These are phyloP conservation scores for Austroboletus niveus DNA, from an alignment of 1,284 basidiomycete species.

Conservation along the genomic window DNA sequence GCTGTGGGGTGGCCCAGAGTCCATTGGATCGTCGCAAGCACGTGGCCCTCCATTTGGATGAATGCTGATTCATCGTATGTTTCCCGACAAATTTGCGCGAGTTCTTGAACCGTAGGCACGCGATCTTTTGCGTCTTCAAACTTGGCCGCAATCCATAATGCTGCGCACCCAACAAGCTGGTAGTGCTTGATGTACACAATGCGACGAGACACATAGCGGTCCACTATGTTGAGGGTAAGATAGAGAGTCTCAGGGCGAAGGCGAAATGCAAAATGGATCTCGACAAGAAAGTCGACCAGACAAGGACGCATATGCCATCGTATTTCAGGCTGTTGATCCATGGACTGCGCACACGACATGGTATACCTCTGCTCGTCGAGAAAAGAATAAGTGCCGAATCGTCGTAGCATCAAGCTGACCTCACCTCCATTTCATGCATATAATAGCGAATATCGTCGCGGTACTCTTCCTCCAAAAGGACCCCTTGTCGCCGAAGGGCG, in stretches of 20 bases:
- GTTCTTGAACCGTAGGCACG: slow-evolving; percentile 92
- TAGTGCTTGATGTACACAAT: slow-evolving; percentile 99
- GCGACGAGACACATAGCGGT: slow-evolving; percentile 97
- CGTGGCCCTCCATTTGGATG: slow-evolving; percentile 96
- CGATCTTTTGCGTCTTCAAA: slow-evolving; percentile 99
- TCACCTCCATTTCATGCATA: slow-evolving; percentile 98
- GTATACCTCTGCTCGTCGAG: slow-evolving; percentile 63
- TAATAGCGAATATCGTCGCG: slow-evolving; percentile 88
- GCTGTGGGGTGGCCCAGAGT: slow-evolving; percentile 96
- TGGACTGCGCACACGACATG: slow-evolving; percentile 86
- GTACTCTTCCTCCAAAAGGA: slow-evolving; percentile 90
- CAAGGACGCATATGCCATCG: slow-evolving; percentile 98
- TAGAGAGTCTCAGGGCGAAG: slow-evolving; percentile 98
- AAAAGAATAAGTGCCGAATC: slow-evolving; percentile 12
- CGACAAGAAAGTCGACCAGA: slow-evolving; percentile 98
- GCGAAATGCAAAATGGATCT: slow-evolving; percentile 96
- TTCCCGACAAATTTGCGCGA: slow-evolving; percentile 92
- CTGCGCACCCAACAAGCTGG: slow-evolving; percentile 97
- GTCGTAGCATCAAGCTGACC: slow-evolving; percentile 31
- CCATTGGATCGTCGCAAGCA: slow-evolving; percentile 96
- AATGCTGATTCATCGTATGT: slow-evolving; percentile 97
- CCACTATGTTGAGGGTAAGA: slow-evolving; percentile 97
- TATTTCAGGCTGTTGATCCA: slow-evolving; percentile 99
- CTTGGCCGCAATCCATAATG: slow-evolving; percentile 98
- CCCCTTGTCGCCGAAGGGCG: slow-evolving; percentile 65